Conservation (phyloP, 225 moss, liverwort and hornwort genomes). For the Asterella californica region DNA sequence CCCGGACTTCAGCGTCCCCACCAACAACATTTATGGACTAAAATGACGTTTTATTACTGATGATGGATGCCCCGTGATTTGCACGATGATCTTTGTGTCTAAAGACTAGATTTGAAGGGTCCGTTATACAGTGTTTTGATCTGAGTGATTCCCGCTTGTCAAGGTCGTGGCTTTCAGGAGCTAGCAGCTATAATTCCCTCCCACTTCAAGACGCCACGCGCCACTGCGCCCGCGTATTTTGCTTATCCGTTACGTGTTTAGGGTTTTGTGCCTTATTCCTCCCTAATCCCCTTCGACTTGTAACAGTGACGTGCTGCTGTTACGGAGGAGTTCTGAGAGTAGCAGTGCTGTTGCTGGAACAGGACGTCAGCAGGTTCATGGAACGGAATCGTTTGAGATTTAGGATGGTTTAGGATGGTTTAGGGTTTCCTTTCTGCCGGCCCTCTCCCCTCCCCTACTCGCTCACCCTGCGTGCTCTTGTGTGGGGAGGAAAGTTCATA, state of each 20-base stretch:
- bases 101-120: neutral
- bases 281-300: neutral
- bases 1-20: neutral
- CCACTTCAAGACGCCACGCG: neutral
- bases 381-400: neutral
- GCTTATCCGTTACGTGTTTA: neutral
- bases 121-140: conserved; percentile 7
- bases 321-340: no score
- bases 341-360: no score
- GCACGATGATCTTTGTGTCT: neutral
- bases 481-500: neutral
- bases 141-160: neutral
- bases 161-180: neutral
- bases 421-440: neutral
- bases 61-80: neutral
- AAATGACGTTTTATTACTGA: neutral
- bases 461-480: neutral
- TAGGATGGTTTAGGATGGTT: neutral
- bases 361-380: neutral
- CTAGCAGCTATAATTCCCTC: neutral
- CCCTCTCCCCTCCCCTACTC: neutral
- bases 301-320: neutral
- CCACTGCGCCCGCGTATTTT: neutral
- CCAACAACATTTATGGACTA: neutral
- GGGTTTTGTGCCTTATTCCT: neutral